Percentiles rank a stretch among this genome's conserved stretches.
Conservation (phyloP, 164 flowering plant species). For the Akebia trifoliata region DNA sequence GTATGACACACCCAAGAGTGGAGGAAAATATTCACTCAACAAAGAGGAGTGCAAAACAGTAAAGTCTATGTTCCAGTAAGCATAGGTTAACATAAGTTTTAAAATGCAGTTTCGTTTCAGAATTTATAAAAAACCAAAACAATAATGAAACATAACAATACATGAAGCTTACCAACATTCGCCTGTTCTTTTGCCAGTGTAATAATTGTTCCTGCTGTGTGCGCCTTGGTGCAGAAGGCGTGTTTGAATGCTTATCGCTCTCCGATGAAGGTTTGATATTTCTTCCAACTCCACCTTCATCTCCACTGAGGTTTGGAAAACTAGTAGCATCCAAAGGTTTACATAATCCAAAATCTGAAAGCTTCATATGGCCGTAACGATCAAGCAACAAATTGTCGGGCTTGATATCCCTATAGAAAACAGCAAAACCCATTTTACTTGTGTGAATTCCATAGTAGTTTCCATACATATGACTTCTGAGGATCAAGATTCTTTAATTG, state of each 20-base stretch:
- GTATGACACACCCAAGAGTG: too few relatives aligned
- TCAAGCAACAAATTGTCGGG: constrained; percentile 45
- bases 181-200: constrained; percentile 39
- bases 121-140: not conserved
- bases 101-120: not conserved
- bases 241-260: constrained; percentile 21
- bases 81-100: too few relatives aligned
- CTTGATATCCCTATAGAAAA: constrained; percentile 38
- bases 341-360: constrained; percentile 46
- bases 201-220: constrained; percentile 38
- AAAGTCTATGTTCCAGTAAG: too few relatives aligned
- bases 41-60: too few relatives aligned
- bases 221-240: constrained; percentile 20
- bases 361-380: constrained; percentile 42
- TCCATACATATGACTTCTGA: not conserved
- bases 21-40: too few relatives aligned
- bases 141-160: constrained; percentile 1
- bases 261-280: constrained; percentile 18
- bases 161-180: constrained; percentile 27
- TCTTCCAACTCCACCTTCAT: constrained; percentile 24
- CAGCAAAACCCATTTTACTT: not conserved
- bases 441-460: not conserved
- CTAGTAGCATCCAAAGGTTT: constrained; percentile 39
- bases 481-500: not conserved
- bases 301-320: constrained; percentile 37